These are phyloP conservation scores for Physcia stellaris DNA, from an alignment of 495 filamentous ascomycete species.

Conservation along the genomic window DNA sequence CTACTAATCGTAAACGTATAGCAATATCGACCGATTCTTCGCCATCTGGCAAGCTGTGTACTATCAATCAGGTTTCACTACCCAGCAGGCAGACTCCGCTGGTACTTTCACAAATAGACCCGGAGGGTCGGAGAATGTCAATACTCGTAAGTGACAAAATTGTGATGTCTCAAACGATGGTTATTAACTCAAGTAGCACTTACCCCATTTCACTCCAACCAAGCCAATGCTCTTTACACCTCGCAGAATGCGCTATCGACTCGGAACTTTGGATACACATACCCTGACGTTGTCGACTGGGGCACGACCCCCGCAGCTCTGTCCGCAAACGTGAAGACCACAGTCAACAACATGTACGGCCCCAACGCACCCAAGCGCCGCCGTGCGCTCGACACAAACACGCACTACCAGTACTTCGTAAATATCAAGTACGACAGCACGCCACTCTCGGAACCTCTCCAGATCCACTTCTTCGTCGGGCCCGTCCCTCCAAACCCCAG, in stretches of 20 bases:
- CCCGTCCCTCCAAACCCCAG: slow-evolving; percentile 22
- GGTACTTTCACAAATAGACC: slow-evolving; percentile 37
- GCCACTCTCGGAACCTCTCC: slow-evolving; percentile 41
- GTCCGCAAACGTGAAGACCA: slow-evolving; percentile 16
- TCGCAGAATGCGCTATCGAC: slow-evolving; percentile 19
- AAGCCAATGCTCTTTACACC: slow-evolving; percentile 24
- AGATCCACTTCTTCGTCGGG: slow-evolving; percentile 49
- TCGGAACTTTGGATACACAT: slow-evolving; percentile 30
- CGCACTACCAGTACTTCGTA: neutral
- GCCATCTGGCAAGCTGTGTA: slow-evolving; percentile 61
- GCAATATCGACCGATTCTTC: slow-evolving; percentile 47
- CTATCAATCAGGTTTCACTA: slow-evolving; percentile 40
- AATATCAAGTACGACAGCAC: slow-evolving; percentile 15
- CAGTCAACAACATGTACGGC: slow-evolving; percentile 25
- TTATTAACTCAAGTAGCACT: slow-evolving; percentile 17
- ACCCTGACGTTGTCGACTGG: slow-evolving; percentile 33
- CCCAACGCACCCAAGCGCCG: slow-evolving; percentile 3
- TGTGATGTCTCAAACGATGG: too few relatives aligned
- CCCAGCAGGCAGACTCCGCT: slow-evolving; percentile 25
- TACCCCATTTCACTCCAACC: slow-evolving; percentile 27
- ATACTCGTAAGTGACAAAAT: slow-evolving; percentile 18
- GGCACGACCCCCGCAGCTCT: slow-evolving; percentile 13
- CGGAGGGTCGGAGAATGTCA: slow-evolving; percentile 22
- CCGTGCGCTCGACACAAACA: neutral
- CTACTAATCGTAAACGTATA: slow-evolving; percentile 2